These are phyloP conservation scores for Cyclotella atomus DNA, from an alignment of 108 stramenopile species.

Conservation along the genomic window DNA sequence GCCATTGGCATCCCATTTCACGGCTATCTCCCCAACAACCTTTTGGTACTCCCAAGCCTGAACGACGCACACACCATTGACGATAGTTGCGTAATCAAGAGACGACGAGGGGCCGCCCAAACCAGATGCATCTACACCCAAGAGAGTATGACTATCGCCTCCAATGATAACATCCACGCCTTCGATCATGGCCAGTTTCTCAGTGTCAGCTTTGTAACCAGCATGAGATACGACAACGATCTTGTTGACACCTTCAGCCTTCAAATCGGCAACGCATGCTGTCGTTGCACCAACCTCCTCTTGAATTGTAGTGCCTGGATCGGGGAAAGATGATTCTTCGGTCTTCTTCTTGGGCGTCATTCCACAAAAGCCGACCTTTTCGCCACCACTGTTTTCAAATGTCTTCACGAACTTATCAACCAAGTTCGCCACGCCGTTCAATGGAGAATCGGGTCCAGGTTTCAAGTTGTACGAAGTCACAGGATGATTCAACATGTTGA, in stretches of 20 bases:
- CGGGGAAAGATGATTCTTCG: conserved; percentile 38
- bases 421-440: conserved; percentile 16
- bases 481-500: conserved; percentile 19
- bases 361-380: conserved; percentile 49
- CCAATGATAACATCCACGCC: conserved; percentile 69
- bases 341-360: conserved; percentile 40
- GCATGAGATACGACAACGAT: conserved; percentile 57
- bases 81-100: conserved; percentile 37
- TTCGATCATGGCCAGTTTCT: conserved; percentile 36
- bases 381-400: conserved; percentile 41
- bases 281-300: conserved; percentile 50
- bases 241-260: conserved; percentile 52
- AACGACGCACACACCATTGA: conserved; percentile 50
- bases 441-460: conserved; percentile 12
- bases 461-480: conserved; percentile 33
- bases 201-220: conserved; percentile 49
- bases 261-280: conserved; percentile 38
- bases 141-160: conserved; percentile 55
- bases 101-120: conserved; percentile 4
- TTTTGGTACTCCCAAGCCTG: conserved; percentile 58
- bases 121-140: conserved; percentile 35
- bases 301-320: conserved; percentile 41
- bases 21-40: conserved; percentile 33
- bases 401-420: conserved; percentile 19
- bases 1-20: conserved; percentile 53